Evolutionary conservation across 805 yeast genomes (phyloP).

Genomic region (Yamadazyma insecticola): DNA sequence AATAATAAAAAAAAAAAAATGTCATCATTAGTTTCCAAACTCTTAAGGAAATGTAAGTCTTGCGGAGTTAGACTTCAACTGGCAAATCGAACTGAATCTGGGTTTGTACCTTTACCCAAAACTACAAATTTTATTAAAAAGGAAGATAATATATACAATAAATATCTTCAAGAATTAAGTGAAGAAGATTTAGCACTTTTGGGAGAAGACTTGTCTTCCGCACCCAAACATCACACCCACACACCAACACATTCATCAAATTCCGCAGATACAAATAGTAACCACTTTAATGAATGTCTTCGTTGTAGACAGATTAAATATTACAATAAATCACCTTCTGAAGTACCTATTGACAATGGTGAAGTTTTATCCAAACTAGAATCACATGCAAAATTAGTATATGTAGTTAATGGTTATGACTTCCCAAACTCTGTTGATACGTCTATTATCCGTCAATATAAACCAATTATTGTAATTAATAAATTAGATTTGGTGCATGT

Average conservation of each 20-base stretch:
- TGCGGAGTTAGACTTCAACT: constrained; percentile 57
- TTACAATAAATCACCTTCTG: background rate
- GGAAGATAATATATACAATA: constrained; percentile 22
- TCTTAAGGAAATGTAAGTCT: constrained; percentile 39
- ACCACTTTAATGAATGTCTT: constrained; percentile 35
- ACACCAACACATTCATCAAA: no score
- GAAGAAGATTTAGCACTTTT: constrained; percentile 13
- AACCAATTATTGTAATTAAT: constrained; percentile 34
- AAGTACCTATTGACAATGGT: no score
- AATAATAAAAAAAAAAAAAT: constrained; percentile 1
- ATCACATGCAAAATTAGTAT: constrained; percentile 5
- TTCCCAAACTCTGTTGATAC: constrained; percentile 59
- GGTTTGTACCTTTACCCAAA: constrained; percentile 5
- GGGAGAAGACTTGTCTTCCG: background rate
- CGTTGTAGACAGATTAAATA: constrained; percentile 47
- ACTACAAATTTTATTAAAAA: constrained; percentile 8
- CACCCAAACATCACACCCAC: no score
- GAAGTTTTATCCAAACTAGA: background rate
- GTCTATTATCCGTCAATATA: constrained; percentile 1
- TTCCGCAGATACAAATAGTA: background rate
- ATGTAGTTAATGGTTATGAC: constrained; percentile 33
- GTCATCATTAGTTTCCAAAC: constrained; percentile 6
- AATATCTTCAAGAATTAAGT: constrained; percentile 13
- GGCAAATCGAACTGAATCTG: constrained; percentile 6
- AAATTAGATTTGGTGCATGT: constrained; percentile 44